phyloP scores from a whole-genome alignment of 345 rosid genomes.

The Cardamine resedifolia region DNA sequence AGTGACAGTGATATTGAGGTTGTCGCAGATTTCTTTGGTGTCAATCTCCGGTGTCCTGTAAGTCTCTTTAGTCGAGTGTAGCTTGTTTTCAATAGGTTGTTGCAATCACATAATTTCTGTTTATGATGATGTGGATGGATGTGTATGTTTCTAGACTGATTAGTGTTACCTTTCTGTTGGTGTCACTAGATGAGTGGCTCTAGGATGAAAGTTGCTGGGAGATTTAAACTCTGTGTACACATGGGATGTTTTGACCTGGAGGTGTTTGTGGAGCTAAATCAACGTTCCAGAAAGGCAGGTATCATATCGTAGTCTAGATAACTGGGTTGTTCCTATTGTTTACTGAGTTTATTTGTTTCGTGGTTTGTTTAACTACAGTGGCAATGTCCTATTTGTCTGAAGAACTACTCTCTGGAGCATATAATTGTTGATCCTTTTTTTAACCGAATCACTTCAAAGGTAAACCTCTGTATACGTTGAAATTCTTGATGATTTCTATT shows the following conservation, averaged over 20 bases:
- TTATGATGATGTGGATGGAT: background rate
- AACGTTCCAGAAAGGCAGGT: conserved; percentile 96
- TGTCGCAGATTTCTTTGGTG: conserved; percentile 80
- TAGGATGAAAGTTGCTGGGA: conserved; percentile 95
- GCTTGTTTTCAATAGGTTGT: background rate
- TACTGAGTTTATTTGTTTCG: conserved; percentile 23
- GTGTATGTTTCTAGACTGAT: background rate
- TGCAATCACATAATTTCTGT: background rate
- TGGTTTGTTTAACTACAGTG: conserved; percentile 56
- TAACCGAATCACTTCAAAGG: conserved; percentile 86
- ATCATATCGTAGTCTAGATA: conserved; percentile 2
- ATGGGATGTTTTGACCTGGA: conserved; percentile 99
- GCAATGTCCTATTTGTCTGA: conserved; percentile 96
- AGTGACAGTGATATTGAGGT: conserved; percentile 97
- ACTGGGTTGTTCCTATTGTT: conserved; percentile 1
- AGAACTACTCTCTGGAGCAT: conserved; percentile 81
- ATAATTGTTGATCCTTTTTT: conserved; percentile 86
- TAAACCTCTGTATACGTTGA: conserved; percentile 22
- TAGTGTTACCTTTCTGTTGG: background rate
- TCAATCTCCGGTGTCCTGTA: conserved; percentile 98
- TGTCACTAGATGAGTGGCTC: conserved; percentile 89
- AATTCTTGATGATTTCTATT: background rate
- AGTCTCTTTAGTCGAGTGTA: conserved; percentile 35
- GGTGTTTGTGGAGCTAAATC: conserved; percentile 90
- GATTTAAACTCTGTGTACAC: conserved; percentile 88